Evolutionary conservation across 345 rosid species (phyloP), one percentile per base, ranked within the genome.

Genomic region (Salix purpurea): DNA sequence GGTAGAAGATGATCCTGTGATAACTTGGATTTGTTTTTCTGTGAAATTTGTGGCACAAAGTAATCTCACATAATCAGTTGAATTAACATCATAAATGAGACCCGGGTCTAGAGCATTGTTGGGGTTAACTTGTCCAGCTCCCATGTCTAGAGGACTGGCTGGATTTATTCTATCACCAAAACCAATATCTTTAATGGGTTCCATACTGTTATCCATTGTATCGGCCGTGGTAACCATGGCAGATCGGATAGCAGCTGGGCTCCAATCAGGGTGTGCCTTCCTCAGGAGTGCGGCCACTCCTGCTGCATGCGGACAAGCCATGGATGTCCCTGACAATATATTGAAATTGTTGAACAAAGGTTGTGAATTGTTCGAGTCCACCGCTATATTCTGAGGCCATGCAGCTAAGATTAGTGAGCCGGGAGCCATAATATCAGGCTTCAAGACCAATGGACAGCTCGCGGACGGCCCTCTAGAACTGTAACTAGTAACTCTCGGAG

Each of bases 391-490:
- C 18, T 37, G 48, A 37, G 91, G 87, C 92, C 92, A 90, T 3
- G 90, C 79, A 4, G 94, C 92, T 37, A 90, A 73, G 76, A 90
- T 56, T 5, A 68, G 64, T 1, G 69, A 24, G 2, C 92, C 94
- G 0, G 91, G 92, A 62, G 88, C 89, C 86, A 86, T 78, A 40
- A 88, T 73, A 42, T 86, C 90, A 2, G 91, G 94, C 72, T 90
- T 90, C 64, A 90, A 68, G 24, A 89, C 84, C 44, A 32, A 30
- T 5, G 88, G 90, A 52, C 84, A 86, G 77, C 89, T 84, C 7
- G 37, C 73, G 14, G 94, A 88, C 9, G 94, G 92, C 4, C 94
- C 94, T 77, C 88, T 83, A 1, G 92, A 90, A 79, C 85, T 88
- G 78, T 83, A 88, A 70, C 79, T 78, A 2, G 90, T 16, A 1